These are phyloP conservation scores for Pseudoscleropodium purum DNA, from an alignment of 225 moss, liverwort and hornwort genomes.

Conservation along the genomic window DNA sequence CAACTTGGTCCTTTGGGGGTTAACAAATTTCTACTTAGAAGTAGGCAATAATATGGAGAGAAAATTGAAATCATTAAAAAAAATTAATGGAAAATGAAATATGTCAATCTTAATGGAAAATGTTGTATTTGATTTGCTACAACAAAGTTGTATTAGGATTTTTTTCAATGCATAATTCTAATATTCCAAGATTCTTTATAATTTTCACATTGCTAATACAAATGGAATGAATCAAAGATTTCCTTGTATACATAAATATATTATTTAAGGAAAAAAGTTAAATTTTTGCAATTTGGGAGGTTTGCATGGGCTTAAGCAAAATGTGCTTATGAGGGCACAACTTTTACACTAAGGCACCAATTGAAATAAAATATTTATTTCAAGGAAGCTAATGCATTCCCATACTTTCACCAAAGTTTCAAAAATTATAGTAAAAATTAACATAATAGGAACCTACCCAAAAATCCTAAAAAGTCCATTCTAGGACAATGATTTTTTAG, in stretches of 20 bases:
- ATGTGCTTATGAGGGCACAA: not conserved
- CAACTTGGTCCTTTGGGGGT: too few relatives aligned
- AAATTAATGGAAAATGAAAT: too few relatives aligned
- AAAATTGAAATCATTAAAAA: not conserved
- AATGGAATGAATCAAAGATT: not conserved
- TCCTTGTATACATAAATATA: too few relatives aligned
- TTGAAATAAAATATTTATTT: not conserved
- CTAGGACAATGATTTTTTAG: not conserved
- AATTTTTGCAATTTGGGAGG: too few relatives aligned
- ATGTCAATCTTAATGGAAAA: not conserved
- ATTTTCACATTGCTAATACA: not conserved
- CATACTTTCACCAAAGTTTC: not conserved
- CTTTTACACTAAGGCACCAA: accelerated
- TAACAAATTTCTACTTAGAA: not conserved
- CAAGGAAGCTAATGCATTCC: not conserved
- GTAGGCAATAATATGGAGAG: not conserved
- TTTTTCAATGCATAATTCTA: too few relatives aligned
- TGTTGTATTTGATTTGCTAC: too few relatives aligned
- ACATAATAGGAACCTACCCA: accelerated
- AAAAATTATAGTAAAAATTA: not conserved
- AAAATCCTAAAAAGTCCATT: not conserved
- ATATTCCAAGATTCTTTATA: not conserved
- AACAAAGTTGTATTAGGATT: too few relatives aligned
- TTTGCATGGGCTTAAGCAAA: accelerated
- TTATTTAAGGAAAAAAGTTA: too few relatives aligned